Evolutionary conservation across 257 asterid species (phyloP).

Genomic region (Solanum chaucha): DNA sequence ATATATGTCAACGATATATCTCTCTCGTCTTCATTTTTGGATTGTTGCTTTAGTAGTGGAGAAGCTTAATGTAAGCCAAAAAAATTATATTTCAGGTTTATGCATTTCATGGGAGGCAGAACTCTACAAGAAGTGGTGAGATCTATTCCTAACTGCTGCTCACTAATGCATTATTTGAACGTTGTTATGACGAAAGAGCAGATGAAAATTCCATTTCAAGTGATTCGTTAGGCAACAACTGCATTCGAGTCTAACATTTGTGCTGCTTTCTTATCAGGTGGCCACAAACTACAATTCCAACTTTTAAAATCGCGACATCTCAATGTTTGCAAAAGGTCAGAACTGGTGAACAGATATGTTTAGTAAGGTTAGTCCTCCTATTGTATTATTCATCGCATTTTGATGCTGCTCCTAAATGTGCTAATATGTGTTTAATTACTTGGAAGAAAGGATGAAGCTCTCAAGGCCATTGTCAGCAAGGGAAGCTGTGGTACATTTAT

Average conservation of each 20-base stretch:
- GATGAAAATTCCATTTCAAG: background rate
- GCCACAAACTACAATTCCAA: constrained; percentile 75
- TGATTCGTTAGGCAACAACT: background rate
- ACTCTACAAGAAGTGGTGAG: constrained; percentile 62
- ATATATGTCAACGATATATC: background rate
- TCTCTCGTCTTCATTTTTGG: background rate
- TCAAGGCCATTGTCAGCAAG: constrained; percentile 90
- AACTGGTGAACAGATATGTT: constrained; percentile 68
- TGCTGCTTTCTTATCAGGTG: constrained; percentile 43
- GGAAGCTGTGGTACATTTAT: constrained; percentile 62
- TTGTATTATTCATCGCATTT: background rate
- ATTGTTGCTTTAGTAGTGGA: background rate
- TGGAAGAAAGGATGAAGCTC: constrained; percentile 91
- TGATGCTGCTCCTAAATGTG: background rate
- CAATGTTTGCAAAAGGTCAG: constrained; percentile 45
- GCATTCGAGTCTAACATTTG: background rate
- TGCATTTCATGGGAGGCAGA: constrained; percentile 74
- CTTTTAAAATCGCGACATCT: constrained; percentile 51
- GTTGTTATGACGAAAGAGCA: background rate
- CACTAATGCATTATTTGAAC: background rate
- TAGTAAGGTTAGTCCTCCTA: constrained; percentile 55
- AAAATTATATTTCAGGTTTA: constrained; percentile 35
- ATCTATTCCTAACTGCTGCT: background rate
- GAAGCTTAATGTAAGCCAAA: background rate
- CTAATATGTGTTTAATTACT: constrained; percentile 29